Percentiles rank a stretch among this genome's conserved stretches.
Evolutionary conservation across 352 stramenopile species (phyloP).

Genomic region (Thalassiosira oceanica): DNA sequence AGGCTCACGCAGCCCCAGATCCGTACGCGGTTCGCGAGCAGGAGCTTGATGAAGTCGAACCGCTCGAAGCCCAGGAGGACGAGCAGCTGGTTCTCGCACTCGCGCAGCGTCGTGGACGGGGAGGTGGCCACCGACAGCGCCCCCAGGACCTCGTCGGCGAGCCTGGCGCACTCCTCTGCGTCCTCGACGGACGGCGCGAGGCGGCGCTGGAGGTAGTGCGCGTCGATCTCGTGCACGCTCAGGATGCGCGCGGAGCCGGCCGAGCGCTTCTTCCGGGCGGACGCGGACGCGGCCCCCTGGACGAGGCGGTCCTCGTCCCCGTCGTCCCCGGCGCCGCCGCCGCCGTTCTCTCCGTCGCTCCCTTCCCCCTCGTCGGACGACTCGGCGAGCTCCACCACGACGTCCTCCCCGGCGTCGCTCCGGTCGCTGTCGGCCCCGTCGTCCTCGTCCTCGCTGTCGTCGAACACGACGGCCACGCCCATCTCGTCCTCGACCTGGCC

Average conservation of each 20-base stretch:
- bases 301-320: not conserved
- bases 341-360: not conserved
- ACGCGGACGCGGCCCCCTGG: not conserved
- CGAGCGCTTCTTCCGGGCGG: no score
- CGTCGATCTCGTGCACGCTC: not conserved
- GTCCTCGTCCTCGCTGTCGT: no score
- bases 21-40: slow-evolving; percentile 93
- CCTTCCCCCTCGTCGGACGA: not conserved
- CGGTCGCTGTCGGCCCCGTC: slow-evolving; percentile 9
- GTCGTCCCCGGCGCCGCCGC: not conserved
- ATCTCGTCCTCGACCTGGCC: no score
- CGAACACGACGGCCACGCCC: no score
- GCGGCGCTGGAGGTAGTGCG: slow-evolving; percentile 40
- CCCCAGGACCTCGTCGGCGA: slow-evolving; percentile 90
- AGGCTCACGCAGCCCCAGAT: slow-evolving; percentile 96
- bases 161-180: no score
- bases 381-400: no score
- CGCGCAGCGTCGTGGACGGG: slow-evolving; percentile 67
- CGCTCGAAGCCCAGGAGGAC: slow-evolving; percentile 97
- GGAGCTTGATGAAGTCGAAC: slow-evolving; percentile 98
- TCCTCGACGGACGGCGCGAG: slow-evolving; percentile 62
- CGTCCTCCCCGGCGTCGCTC: not conserved
- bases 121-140: slow-evolving; percentile 75
- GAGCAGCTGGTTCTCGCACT: slow-evolving; percentile 96
- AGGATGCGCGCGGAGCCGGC: no score